A percentile compares a stretch with the other conserved stretches of the same genome.
These are phyloP conservation scores for Russula sp. DNA, from an alignment of 768 basidiomycete genomes.

Conservation along the genomic window DNA sequence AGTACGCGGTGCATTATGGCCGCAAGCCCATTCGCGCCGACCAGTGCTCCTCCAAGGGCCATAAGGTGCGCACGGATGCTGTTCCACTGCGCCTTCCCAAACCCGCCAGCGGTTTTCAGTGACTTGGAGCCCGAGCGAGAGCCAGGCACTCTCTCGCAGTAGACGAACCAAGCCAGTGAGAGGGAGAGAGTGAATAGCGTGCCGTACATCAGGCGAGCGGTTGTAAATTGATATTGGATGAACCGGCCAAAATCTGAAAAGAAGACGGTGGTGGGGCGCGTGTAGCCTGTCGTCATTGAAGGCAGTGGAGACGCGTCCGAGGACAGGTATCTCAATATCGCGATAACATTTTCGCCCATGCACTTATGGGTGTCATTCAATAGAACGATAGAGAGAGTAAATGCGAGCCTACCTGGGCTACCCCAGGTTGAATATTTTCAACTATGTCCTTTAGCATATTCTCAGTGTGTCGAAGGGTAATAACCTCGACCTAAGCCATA, in stretches of 20 bases:
- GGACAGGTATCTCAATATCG: conserved; percentile 71
- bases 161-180: conserved; percentile 43
- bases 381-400: neutral
- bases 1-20: conserved; percentile 59
- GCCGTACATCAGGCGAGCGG: conserved; percentile 63
- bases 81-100: conserved; percentile 43
- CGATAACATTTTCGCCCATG: conserved; percentile 86
- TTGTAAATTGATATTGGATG: conserved; percentile 69
- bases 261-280: conserved; percentile 67
- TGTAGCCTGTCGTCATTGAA: conserved; percentile 49
- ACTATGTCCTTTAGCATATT: conserved; percentile 57
- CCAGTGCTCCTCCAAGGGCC: conserved; percentile 54
- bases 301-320: conserved; percentile 69
- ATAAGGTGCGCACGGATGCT: conserved; percentile 50
- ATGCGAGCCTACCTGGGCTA: conserved; percentile 47
- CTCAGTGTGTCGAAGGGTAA: conserved; percentile 5
- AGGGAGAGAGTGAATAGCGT: conserved; percentile 49
- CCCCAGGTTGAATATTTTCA: conserved; percentile 80
- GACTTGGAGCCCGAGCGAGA: neutral
- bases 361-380: conserved; percentile 46
- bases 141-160: conserved; percentile 37
- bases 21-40: conserved; percentile 70
- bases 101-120: conserved; percentile 27
- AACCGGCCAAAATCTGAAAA: conserved; percentile 68
- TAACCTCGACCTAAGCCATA: conserved; percentile 32